Conservation (phyloP, 108 stramenopile species). For the Schizochytrium sp. region DNA sequence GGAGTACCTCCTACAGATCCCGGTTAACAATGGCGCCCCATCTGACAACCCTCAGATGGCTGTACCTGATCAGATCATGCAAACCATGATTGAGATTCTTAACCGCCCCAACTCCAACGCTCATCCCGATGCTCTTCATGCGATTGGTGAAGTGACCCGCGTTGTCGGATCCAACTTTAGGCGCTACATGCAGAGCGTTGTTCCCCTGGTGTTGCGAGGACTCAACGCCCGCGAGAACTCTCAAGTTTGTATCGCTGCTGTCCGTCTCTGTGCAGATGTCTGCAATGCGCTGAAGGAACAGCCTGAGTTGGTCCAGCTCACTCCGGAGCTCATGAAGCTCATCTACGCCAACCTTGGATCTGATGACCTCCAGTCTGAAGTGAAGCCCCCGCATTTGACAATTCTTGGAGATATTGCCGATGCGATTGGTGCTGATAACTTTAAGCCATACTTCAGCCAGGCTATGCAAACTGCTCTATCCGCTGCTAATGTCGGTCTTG, state of each 20-base stretch:
- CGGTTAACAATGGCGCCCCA: background rate
- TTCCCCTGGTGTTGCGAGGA: slow-evolving; percentile 1
- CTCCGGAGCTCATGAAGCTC: slow-evolving; percentile 35
- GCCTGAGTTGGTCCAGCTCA: slow-evolving; percentile 10
- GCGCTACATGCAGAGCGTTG: slow-evolving; percentile 13
- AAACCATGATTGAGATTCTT: slow-evolving; percentile 53
- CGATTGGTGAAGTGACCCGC: slow-evolving; percentile 42
- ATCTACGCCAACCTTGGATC: slow-evolving; percentile 37
- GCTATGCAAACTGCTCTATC: background rate
- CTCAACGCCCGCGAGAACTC: background rate
- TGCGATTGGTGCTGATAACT: slow-evolving; percentile 3
- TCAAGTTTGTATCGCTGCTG: slow-evolving; percentile 35
- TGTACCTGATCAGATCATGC: slow-evolving; percentile 10
- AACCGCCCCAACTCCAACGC: background rate
- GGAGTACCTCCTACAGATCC: slow-evolving; percentile 16
- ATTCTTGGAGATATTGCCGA: slow-evolving; percentile 11
- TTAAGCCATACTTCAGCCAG: background rate
- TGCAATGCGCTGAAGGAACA: slow-evolving; percentile 28
- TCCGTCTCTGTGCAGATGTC: slow-evolving; percentile 38
- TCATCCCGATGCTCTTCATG: background rate
- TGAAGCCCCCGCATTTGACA: slow-evolving; percentile 23
- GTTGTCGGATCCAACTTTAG: slow-evolving; percentile 14
- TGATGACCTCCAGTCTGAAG: slow-evolving; percentile 37
- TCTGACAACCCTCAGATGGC: background rate
- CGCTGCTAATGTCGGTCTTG: slow-evolving; percentile 18